These are phyloP conservation scores for Cerioporus squamosus DNA, from an alignment of 1,284 basidiomycete genomes.

Conservation along the genomic window DNA sequence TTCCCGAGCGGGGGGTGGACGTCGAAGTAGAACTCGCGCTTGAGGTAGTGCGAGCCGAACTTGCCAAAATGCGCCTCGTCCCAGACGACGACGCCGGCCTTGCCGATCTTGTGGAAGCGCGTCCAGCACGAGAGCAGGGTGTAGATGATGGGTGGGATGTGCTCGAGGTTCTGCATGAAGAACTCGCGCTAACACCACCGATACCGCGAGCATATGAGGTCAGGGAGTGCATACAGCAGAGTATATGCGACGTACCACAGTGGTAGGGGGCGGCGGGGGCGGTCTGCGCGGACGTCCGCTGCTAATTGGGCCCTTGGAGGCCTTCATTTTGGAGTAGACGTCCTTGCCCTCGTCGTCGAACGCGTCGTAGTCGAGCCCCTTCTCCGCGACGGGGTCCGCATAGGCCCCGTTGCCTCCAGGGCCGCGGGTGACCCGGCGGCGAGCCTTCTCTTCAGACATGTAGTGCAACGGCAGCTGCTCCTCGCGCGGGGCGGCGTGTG, in stretches of 20 bases:
- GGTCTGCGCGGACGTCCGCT: slow-evolving; percentile 66
- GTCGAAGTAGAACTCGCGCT: slow-evolving; percentile 95
- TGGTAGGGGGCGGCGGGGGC: slow-evolving; percentile 69
- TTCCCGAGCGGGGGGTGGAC: slow-evolving; percentile 99
- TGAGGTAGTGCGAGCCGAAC: slow-evolving; percentile 96
- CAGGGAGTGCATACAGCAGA: background rate
- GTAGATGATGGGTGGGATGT: slow-evolving; percentile 85
- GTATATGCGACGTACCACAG: slow-evolving; percentile 54
- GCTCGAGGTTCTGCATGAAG: slow-evolving; percentile 81
- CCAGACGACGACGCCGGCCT: slow-evolving; percentile 90
- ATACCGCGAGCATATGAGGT: background rate
- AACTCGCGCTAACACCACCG: slow-evolving; percentile 65
- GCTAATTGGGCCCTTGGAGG: slow-evolving; percentile 50
- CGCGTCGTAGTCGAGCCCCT: slow-evolving; percentile 38
- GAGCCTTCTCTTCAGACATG: slow-evolving; percentile 72
- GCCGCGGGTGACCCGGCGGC: slow-evolving; percentile 58
- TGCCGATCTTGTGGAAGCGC: slow-evolving; percentile 94
- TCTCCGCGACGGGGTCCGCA: slow-evolving; percentile 38
- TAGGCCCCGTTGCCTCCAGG: slow-evolving; percentile 41
- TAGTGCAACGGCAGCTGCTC: slow-evolving; percentile 72
- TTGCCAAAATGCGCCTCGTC: slow-evolving; percentile 99
- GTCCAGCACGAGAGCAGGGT: slow-evolving; percentile 94
- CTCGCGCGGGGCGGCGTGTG: slow-evolving; percentile 37
- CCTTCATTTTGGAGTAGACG: slow-evolving; percentile 68
- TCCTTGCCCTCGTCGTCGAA: slow-evolving; percentile 77